phyloP scores from a whole-genome alignment of 495 filamentous ascomycete genomes.

The Talaromyces thailandensis region DNA sequence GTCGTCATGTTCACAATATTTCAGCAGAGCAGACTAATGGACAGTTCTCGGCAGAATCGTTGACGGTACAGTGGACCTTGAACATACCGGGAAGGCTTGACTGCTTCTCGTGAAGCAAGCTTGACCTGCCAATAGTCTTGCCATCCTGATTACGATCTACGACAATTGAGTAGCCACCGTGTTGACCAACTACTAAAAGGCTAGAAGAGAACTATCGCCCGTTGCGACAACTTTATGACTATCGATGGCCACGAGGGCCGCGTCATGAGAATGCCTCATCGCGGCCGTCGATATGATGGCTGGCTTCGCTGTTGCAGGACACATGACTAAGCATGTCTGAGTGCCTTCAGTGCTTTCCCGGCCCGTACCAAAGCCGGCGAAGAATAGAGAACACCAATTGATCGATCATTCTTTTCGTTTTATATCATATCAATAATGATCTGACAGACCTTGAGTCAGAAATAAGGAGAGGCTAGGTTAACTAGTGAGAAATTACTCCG shows the following conservation, averaged over 20 bases:
- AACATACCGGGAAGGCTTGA: neutral
- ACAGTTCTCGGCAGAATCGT: neutral
- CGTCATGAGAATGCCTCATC: neutral
- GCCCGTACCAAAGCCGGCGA: neutral
- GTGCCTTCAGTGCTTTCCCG: neutral
- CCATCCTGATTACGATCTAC: neutral
- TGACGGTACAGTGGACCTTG: neutral
- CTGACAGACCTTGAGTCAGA: neutral
- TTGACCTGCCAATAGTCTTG: neutral
- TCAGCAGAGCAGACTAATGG: neutral
- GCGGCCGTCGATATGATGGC: neutral
- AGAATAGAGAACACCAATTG: neutral
- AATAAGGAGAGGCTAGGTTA: neutral
- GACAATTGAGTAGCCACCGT: neutral
- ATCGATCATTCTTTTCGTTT: neutral
- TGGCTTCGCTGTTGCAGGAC: neutral
- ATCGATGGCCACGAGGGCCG: neutral
- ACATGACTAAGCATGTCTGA: neutral
- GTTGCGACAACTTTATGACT: neutral
- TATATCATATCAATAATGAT: neutral
- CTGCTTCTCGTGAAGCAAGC: neutral
- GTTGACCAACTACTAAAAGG: neutral
- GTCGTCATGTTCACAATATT: neutral
- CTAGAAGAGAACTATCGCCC: neutral
- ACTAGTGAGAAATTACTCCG: neutral